Conservation (phyloP, 2,329 filamentous ascomycete genomes). For the Tolypocladium tundrense region DNA sequence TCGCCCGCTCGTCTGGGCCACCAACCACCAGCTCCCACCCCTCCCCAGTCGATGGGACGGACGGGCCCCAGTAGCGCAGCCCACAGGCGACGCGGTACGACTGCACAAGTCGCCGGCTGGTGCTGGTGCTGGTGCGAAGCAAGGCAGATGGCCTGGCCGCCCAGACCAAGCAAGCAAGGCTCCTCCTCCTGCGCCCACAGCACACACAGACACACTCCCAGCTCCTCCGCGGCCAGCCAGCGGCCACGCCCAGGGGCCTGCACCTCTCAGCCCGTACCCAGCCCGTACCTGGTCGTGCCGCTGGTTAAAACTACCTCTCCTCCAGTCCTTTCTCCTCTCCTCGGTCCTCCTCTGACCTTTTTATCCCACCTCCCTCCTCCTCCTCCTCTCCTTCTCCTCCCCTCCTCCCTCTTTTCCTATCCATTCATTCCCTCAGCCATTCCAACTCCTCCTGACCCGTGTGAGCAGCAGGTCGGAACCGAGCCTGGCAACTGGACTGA, state of each 20-base stretch:
- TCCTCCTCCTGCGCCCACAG: neutral
- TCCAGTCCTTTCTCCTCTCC: constrained; percentile 46
- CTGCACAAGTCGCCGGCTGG: constrained; percentile 7
- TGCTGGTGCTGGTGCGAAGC: constrained; percentile 4
- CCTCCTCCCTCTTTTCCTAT: constrained; percentile 29
- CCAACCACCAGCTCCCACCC: neutral
- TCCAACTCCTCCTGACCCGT: constrained; percentile 36
- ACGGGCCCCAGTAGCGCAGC: constrained; percentile 6
- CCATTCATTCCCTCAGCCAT: constrained; percentile 46
- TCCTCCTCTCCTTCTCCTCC: constrained; percentile 26
- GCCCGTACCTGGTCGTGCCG: constrained; percentile 1
- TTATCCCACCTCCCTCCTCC: constrained; percentile 19
- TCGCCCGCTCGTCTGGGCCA: constrained; percentile 1
- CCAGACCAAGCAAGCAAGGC: constrained; percentile 2
- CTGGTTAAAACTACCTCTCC: constrained; percentile 33
- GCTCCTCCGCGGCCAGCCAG: neutral
- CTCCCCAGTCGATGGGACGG: constrained; percentile 2
- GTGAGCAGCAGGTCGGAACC: constrained; percentile 22
- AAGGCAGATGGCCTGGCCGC: constrained; percentile 4
- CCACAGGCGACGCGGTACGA: constrained; percentile 11
- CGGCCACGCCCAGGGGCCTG: neutral
- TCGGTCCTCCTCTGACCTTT: constrained; percentile 44
- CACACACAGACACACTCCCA: neutral
- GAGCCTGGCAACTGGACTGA: constrained; percentile 20
- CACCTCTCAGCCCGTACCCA: constrained; percentile 1